Percentiles rank a stretch among this genome's conserved stretches.
Evolutionary conservation across 306 rosid species (phyloP).

Genomic region (Acacia acuminata): DNA sequence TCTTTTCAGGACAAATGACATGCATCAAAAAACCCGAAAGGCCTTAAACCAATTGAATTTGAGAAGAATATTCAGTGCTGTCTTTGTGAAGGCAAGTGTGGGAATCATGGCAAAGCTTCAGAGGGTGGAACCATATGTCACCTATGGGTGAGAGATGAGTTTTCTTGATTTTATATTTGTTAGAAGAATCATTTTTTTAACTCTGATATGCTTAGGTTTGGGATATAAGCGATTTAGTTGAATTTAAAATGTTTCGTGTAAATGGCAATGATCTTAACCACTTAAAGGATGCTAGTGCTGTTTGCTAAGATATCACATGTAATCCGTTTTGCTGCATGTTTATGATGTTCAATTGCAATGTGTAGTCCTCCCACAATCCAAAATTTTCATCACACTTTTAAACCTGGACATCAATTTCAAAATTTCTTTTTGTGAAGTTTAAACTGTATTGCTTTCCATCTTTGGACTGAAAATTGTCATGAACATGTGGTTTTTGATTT

Average conservation of each 20-base stretch:
- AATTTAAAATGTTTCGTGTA: neutral
- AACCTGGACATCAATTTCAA: neutral
- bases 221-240: neutral
- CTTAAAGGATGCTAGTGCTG: neutral
- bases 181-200: neutral
- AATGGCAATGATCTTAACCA: neutral
- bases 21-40: conserved; percentile 76
- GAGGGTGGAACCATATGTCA: conserved; percentile 83
- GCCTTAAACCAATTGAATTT: conserved; percentile 55
- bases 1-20: conserved; percentile 69
- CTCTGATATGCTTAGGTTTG: neutral
- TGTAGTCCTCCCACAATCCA: neutral
- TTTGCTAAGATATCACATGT: neutral
- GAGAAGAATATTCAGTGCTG: conserved; percentile 66
- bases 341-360: neutral
- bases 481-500: neutral
- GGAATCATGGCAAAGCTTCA: conserved; percentile 59
- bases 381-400: neutral
- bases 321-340: neutral
- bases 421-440: neutral
- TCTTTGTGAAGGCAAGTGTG: conserved; percentile 67
- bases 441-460: neutral
- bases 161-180: neutral
- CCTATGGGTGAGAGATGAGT: conserved; percentile 68
- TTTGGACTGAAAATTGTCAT: neutral